Conservation (phyloP, 2,329 filamentous ascomycete genomes). For the Penicillium sp. region DNA sequence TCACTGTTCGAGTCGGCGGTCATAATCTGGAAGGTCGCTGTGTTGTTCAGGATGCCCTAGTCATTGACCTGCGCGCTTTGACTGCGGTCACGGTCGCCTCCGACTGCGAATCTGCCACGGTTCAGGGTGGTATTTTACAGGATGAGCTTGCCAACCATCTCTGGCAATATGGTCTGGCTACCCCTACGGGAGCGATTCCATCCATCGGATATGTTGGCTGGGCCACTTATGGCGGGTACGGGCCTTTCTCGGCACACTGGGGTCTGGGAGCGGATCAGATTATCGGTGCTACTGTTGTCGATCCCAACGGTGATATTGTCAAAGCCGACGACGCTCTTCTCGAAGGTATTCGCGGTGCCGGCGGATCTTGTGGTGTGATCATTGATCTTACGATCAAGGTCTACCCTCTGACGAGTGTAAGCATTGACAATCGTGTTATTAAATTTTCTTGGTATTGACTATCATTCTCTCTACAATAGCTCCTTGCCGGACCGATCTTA, state of each 20-base stretch:
- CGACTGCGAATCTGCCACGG: neutral
- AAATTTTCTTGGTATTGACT: neutral
- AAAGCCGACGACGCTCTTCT: neutral
- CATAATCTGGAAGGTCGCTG: neutral
- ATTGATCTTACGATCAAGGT: neutral
- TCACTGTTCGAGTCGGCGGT: neutral
- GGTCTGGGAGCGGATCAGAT: neutral
- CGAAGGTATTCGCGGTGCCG: neutral
- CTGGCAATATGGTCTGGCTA: neutral
- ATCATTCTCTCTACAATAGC: neutral
- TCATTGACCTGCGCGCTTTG: neutral
- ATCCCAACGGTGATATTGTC: neutral
- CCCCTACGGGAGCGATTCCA: neutral
- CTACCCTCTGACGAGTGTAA: neutral
- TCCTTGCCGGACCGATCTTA: neutral
- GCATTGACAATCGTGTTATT: neutral
- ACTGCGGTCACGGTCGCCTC: neutral
- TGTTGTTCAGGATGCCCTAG: neutral
- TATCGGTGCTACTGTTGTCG: neutral
- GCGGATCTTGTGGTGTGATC: neutral
- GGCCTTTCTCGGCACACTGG: neutral
- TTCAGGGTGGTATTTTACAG: neutral
- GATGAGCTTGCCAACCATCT: neutral
- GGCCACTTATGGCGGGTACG: neutral
- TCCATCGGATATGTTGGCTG: neutral